Percentiles rank a stretch among this genome's conserved stretches.
phyloP scores from a whole-genome alignment of 768 basidiomycete genomes.

The Amanita pallidorosea region DNA sequence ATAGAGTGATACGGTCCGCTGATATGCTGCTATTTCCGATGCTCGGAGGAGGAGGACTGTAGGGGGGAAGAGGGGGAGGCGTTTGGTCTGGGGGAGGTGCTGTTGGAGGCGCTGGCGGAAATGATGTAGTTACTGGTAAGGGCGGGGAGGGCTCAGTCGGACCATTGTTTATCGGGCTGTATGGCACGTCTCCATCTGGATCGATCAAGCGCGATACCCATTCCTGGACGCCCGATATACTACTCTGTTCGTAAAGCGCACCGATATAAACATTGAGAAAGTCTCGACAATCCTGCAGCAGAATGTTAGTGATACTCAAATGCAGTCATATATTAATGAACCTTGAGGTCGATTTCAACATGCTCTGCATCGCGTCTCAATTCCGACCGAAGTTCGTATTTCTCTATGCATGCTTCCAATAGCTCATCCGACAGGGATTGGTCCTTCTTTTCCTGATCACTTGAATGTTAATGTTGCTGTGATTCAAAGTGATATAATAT shows the following conservation, averaged over 20 bases:
- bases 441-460: background rate
- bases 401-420: background rate
- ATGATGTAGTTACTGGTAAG: background rate
- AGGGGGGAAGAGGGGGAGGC: background rate
- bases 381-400: background rate
- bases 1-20: background rate
- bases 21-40: background rate
- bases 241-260: background rate
- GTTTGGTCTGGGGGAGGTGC: background rate
- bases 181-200: background rate
- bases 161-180: background rate
- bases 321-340: background rate
- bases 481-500: too few relatives aligned
- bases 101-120: background rate
- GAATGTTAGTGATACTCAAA: background rate
- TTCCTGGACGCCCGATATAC: background rate
- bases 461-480: background rate
- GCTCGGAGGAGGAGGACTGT: background rate
- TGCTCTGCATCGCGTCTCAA: background rate
- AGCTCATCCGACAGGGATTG: background rate
- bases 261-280: conserved; percentile 1
- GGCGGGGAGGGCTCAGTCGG: background rate
- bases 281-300: background rate
- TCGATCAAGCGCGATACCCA: conserved; percentile 6
- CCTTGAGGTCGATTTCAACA: background rate